These are phyloP conservation scores for Pseudocercospora crystallina DNA, from an alignment of 2,329 filamentous ascomycete genomes.

Conservation along the genomic window DNA sequence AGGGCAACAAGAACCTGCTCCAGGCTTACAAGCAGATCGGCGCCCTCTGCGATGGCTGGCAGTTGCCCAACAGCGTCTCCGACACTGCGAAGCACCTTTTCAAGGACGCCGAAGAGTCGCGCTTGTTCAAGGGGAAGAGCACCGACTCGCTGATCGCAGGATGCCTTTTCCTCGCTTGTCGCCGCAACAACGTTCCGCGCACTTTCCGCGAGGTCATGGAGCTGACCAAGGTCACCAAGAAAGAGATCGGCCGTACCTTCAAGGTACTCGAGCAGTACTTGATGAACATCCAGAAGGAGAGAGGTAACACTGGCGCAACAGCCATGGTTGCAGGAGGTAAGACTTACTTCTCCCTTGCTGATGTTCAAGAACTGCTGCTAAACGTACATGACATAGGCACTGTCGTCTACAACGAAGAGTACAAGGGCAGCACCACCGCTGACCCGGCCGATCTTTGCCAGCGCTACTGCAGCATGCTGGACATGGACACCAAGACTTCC, in stretches of 20 bases:
- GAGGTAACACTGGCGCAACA: slow-evolving; percentile 34
- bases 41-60: slow-evolving; percentile 79
- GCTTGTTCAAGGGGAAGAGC: slow-evolving; percentile 92
- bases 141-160: slow-evolving; percentile 92
- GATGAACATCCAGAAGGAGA: slow-evolving; percentile 48
- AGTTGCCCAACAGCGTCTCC: slow-evolving; percentile 75
- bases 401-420: slow-evolving; percentile 29
- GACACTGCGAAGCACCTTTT: slow-evolving; percentile 93
- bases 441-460: slow-evolving; percentile 63
- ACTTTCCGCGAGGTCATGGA: slow-evolving; percentile 95
- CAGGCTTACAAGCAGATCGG: slow-evolving; percentile 87
- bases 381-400: slow-evolving; percentile 23
- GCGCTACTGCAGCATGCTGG: slow-evolving; percentile 84
- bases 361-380: slow-evolving; percentile 16
- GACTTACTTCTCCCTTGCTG: slow-evolving; percentile 18
- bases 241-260: slow-evolving; percentile 95
- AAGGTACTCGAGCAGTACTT: slow-evolving; percentile 90
- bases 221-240: slow-evolving; percentile 90
- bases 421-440: slow-evolving; percentile 31
- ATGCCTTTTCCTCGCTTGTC: slow-evolving; percentile 96
- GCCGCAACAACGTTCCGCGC: slow-evolving; percentile 80
- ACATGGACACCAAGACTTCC: slow-evolving; percentile 71
- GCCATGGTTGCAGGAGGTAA: slow-evolving; percentile 51
- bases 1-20: slow-evolving; percentile 76
- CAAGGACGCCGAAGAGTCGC: slow-evolving; percentile 90